Percentiles rank a stretch among this genome's conserved stretches.
Evolutionary conservation across 257 asterid genomes (phyloP).

Genomic region (Euphrasia confusa): DNA sequence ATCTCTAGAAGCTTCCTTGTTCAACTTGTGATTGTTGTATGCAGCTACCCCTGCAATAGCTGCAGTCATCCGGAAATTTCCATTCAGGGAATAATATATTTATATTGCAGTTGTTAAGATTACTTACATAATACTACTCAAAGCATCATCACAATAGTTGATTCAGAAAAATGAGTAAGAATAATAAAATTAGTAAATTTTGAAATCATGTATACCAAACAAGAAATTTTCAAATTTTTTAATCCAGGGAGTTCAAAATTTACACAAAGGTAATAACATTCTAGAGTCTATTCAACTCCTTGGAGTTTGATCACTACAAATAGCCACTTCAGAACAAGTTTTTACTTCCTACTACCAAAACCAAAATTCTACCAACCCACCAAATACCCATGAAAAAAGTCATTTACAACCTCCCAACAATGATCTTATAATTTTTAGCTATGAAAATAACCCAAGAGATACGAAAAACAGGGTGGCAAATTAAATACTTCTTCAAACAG

Average conservation of each 20-base stretch:
- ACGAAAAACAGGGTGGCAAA: background rate
- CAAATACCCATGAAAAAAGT: background rate
- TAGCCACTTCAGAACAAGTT: background rate
- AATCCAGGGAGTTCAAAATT: background rate
- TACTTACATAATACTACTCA: background rate
- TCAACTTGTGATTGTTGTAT: conserved; percentile 83
- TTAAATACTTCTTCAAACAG: conserved; percentile 1
- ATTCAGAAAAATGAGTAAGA: background rate
- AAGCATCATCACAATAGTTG: conserved; percentile 8
- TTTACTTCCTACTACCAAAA: background rate
- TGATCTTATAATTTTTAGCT: background rate
- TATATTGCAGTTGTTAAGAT: background rate
- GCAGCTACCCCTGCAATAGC: conserved; percentile 96
- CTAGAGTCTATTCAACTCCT: conserved; percentile 1
- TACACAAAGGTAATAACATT: background rate
- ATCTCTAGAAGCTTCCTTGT: conserved; percentile 60
- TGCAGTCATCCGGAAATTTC: conserved; percentile 31
- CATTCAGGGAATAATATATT: background rate
- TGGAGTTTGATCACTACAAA: conserved; percentile 3
- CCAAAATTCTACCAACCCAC: background rate
- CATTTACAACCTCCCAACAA: conserved; percentile 5
- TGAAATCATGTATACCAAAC: background rate
- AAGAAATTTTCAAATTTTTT: no score
- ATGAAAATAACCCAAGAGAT: background rate
- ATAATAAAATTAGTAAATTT: background rate